Conservation (phyloP, 805 yeast species). For the Isabelozyma gotoi region DNA sequence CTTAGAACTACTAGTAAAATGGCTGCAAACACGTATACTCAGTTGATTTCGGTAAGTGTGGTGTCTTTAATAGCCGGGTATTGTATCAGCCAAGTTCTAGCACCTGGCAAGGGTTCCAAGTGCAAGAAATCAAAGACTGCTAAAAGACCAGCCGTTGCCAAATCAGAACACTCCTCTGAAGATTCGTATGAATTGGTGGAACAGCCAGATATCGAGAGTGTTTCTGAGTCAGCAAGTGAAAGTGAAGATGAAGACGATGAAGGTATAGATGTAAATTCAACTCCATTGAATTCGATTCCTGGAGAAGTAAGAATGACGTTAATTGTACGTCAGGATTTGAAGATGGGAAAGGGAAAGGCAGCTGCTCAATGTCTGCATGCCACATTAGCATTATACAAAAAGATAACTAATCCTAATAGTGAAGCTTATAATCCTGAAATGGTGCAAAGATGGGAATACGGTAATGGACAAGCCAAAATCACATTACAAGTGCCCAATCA, state of each 20-base stretch:
- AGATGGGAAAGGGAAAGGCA: constrained; percentile 91
- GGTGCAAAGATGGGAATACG: constrained; percentile 72
- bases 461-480: constrained; percentile 90
- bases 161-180: constrained; percentile 1
- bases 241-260: constrained; percentile 48
- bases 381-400: constrained; percentile 83
- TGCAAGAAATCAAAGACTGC: too few species aligned
- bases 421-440: constrained; percentile 60
- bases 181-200: constrained; percentile 1
- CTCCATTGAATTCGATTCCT: constrained; percentile 59
- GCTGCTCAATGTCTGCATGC: constrained; percentile 99
- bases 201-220: constrained; percentile 31
- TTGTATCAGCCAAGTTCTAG: constrained; percentile 21
- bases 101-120: constrained; percentile 1
- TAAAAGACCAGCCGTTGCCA: background rate
- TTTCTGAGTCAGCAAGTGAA: constrained; percentile 30
- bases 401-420: constrained; percentile 53
- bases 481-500: constrained; percentile 71
- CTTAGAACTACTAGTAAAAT: constrained; percentile 1
- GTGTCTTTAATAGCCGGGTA: constrained; percentile 39
- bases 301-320: constrained; percentile 88
- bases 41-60: constrained; percentile 31
- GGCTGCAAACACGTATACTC: constrained; percentile 12
- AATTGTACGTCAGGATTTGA: constrained; percentile 82
- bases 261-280: constrained; percentile 56